Percentiles rank a stretch among this genome's conserved stretches.
phyloP scores from a whole-genome alignment of 306 rosid species.

The Castanopsis chinensis region DNA sequence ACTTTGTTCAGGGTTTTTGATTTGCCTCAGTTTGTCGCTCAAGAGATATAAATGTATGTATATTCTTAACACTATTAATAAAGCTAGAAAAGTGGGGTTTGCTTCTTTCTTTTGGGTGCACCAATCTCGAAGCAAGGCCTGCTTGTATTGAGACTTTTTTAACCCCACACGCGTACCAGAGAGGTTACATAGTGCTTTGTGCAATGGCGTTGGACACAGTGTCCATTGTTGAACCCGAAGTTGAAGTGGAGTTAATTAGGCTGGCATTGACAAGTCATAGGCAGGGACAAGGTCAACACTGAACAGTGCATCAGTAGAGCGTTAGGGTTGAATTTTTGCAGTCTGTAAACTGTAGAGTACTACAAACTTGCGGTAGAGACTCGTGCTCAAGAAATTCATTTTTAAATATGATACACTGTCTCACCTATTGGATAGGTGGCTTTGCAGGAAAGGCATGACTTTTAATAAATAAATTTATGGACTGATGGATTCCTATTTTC shows the following conservation, averaged over 20 bases:
- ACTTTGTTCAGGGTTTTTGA: slow-evolving; percentile 20
- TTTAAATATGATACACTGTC: too few relatives aligned
- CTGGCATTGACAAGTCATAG: not conserved
- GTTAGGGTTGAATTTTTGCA: not conserved
- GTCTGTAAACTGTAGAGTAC: too few relatives aligned
- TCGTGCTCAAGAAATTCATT: not conserved
- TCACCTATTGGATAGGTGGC: too few relatives aligned
- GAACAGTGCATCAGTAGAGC: too few relatives aligned
- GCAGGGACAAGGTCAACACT: slow-evolving; percentile 10
- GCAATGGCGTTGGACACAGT: not conserved
- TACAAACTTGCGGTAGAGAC: not conserved
- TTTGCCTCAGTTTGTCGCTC: slow-evolving; percentile 26
- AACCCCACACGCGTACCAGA: slow-evolving; percentile 31
- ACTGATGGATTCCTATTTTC: too few relatives aligned
- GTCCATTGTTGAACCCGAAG: not conserved
- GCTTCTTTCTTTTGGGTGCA: slow-evolving; percentile 1
- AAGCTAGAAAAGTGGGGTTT: not conserved
- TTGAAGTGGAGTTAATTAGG: not conserved
- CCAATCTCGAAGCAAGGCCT: slow-evolving; percentile 12
- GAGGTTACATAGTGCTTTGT: slow-evolving; percentile 26
- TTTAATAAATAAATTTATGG: too few relatives aligned
- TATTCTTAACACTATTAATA: slow-evolving; percentile 29
- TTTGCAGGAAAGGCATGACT: too few relatives aligned
- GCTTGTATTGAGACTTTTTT: not conserved
- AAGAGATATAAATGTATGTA: slow-evolving; percentile 4